A percentile compares a stretch with the other conserved stretches of the same genome.
These are phyloP conservation scores for Didymellaceae sp. DNA, from an alignment of 2,329 filamentous ascomycete genomes.

Conservation along the genomic window DNA sequence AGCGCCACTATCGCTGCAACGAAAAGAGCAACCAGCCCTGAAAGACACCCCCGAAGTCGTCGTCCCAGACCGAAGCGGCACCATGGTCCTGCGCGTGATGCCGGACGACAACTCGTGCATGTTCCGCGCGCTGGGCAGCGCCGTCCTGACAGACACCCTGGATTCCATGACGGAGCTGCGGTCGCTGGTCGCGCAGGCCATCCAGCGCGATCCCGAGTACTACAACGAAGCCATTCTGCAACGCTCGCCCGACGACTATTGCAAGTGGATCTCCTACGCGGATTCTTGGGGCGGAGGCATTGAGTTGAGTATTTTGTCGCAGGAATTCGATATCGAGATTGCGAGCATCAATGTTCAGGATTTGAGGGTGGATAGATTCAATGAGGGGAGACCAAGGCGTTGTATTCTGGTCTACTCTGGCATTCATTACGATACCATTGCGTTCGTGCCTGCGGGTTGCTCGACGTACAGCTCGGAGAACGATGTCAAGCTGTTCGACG, in stretches of 20 bases:
- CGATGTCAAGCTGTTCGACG: constrained; percentile 78
- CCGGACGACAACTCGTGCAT: constrained; percentile 95
- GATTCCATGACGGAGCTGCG: constrained; percentile 76
- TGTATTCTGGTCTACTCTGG: constrained; percentile 89
- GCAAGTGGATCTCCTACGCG: constrained; percentile 77
- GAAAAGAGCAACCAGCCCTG: constrained; percentile 53
- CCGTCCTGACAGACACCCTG: constrained; percentile 69
- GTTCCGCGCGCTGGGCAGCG: constrained; percentile 85
- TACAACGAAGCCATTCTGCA: constrained; percentile 83
- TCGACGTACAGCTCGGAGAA: constrained; percentile 70
- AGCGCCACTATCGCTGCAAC: constrained; percentile 50
- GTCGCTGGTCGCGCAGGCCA: constrained; percentile 77
- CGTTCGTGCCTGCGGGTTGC: constrained; percentile 68
- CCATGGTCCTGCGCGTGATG: constrained; percentile 84
- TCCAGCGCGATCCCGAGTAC: constrained; percentile 72
- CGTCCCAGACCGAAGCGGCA: constrained; percentile 62
- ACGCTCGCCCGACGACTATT: constrained; percentile 73
- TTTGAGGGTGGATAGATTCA: constrained; percentile 74
- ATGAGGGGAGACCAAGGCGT: constrained; percentile 69
- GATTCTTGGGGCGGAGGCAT: constrained; percentile 92
- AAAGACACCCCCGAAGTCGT: constrained; percentile 68
- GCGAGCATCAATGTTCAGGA: constrained; percentile 81
- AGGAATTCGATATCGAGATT: constrained; percentile 85
- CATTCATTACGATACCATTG: constrained; percentile 92
- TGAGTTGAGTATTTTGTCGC: constrained; percentile 82